Percentiles rank a stretch among this genome's conserved stretches.
Conservation (phyloP, 2,329 filamentous ascomycete species). For the Aureobasidium sp. region DNA sequence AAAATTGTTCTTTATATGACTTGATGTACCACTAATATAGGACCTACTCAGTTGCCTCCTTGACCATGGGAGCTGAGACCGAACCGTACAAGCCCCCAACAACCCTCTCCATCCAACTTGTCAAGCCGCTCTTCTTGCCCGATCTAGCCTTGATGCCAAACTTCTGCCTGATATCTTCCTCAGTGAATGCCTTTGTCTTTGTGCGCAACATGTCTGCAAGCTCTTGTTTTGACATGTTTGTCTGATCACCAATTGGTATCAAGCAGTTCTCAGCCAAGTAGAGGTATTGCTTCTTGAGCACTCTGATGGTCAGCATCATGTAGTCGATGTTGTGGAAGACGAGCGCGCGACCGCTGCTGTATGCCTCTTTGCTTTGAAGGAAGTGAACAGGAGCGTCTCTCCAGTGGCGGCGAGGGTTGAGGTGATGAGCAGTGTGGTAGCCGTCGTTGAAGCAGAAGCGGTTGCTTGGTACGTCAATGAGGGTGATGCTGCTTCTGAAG, state of each 20-base stretch:
- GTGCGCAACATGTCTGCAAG: constrained; percentile 52
- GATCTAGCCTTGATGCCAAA: constrained; percentile 30
- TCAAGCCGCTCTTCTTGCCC: neutral
- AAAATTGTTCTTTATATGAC: neutral
- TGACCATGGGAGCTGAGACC: neutral
- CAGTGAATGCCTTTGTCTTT: constrained; percentile 57
- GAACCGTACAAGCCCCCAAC: neutral
- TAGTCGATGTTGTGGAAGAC: constrained; percentile 79
- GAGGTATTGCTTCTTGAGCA: constrained; percentile 63
- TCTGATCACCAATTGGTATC: constrained; percentile 66
- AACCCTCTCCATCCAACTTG: neutral
- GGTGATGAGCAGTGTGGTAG: constrained; percentile 72
- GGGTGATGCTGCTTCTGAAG: constrained; percentile 67
- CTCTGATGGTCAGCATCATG: constrained; percentile 60
- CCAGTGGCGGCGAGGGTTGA: constrained; percentile 73
- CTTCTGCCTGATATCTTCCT: constrained; percentile 54
- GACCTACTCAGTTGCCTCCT: neutral
- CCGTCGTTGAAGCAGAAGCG: constrained; percentile 77
- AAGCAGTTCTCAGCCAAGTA: constrained; percentile 56
- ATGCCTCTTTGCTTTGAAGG: constrained; percentile 58
- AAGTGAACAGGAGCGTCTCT: constrained; percentile 69
- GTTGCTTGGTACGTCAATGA: constrained; percentile 71
- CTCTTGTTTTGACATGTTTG: constrained; percentile 55
- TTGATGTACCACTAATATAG: neutral
- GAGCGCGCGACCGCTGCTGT: constrained; percentile 57